Conservation (phyloP, 306 rosid genomes). For the Quercus wislizeni region DNA sequence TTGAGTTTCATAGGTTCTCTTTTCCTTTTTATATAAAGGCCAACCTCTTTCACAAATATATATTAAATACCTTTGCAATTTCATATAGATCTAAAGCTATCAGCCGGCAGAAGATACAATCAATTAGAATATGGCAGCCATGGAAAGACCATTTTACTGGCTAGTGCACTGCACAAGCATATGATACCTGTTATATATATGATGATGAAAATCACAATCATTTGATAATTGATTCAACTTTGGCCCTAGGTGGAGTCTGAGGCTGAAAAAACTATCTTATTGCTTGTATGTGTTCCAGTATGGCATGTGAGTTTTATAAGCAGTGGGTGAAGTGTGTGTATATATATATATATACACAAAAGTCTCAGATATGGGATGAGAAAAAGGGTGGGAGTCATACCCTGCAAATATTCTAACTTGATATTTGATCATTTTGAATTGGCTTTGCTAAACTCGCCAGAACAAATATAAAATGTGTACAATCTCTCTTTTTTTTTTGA, state of each 20-base stretch:
- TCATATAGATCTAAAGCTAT: constrained; percentile 23
- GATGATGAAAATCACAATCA: constrained; percentile 23
- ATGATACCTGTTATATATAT: background rate
- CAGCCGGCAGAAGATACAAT: constrained; percentile 5
- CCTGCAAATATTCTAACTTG: background rate
- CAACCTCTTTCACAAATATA: background rate
- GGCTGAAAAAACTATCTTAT: constrained; percentile 8
- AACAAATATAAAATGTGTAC: background rate
- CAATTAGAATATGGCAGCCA: background rate
- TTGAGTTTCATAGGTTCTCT: background rate
- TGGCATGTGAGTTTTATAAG: constrained; percentile 11
- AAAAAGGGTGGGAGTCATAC: background rate
- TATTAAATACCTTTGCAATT: background rate
- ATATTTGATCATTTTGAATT: background rate
- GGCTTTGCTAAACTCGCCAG: background rate
- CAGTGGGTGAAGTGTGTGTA: background rate
- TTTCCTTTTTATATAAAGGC: background rate
- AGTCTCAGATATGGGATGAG: background rate
- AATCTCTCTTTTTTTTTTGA: background rate
- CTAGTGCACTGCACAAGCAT: constrained; percentile 20
- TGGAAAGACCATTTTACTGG: constrained; percentile 22
- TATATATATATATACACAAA: background rate
- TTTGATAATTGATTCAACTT: constrained; percentile 31
- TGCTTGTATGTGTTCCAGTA: constrained; percentile 19
- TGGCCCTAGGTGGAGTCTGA: constrained; percentile 12